These are phyloP conservation scores for Hypoxylon cercidicola DNA, from an alignment of 495 filamentous ascomycete species.

Conservation along the genomic window DNA sequence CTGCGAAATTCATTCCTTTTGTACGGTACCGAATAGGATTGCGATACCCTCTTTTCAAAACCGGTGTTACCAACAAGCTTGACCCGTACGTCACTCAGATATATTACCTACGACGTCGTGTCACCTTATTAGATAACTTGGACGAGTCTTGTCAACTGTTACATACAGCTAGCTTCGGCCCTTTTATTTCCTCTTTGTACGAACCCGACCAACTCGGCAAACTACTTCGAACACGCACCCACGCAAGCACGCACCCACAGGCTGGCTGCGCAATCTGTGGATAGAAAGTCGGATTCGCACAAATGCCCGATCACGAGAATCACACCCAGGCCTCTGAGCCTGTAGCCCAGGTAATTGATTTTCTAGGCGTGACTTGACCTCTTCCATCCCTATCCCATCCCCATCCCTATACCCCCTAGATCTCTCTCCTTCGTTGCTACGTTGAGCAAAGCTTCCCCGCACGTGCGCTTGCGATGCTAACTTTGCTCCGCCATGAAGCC, in stretches of 20 bases:
- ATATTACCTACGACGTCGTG: constrained; percentile 40
- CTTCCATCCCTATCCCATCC: background rate
- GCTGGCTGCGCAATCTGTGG: constrained; percentile 43
- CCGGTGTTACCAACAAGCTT: constrained; percentile 20
- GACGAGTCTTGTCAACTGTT: constrained; percentile 32
- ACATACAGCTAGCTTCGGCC: constrained; percentile 44
- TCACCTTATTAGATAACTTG: constrained; percentile 28
- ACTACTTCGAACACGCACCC: constrained; percentile 33
- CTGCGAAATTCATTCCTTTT: constrained; percentile 28
- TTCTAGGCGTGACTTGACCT: constrained; percentile 6
- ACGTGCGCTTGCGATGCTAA: constrained; percentile 45
- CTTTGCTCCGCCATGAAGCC: constrained; percentile 43
- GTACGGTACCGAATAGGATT: constrained; percentile 22
- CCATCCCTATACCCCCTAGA: background rate
- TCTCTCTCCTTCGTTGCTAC: background rate
- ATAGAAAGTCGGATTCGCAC: constrained; percentile 34
- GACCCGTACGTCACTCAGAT: constrained; percentile 36
- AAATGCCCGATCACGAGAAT: constrained; percentile 49
- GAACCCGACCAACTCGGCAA: constrained; percentile 39
- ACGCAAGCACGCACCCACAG: constrained; percentile 32
- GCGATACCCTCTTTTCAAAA: constrained; percentile 19
- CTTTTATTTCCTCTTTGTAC: constrained; percentile 45
- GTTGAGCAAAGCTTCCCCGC: constrained; percentile 24
- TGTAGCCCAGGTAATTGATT: constrained; percentile 41
- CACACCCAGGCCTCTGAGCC: constrained; percentile 44